phyloP scores from a whole-genome alignment of 331 rosid genomes.

The Erythrophleum ivorense region DNA sequence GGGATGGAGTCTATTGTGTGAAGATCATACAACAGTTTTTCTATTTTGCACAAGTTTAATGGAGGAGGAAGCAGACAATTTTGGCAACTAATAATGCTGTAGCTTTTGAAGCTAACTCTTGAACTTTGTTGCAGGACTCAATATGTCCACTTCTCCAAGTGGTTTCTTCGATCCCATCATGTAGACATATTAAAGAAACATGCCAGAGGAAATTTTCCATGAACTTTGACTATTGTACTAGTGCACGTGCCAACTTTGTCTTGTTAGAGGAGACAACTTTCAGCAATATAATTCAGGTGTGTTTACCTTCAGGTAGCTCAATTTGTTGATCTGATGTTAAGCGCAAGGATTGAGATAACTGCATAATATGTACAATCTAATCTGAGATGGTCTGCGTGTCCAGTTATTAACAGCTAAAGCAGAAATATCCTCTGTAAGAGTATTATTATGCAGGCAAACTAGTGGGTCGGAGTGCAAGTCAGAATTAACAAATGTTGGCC shows the following conservation, averaged over 20 bases:
- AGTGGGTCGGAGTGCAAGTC: conserved; percentile 12
- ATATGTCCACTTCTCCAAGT: conserved; percentile 85
- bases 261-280: conserved; percentile 73
- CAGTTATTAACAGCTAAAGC: conserved; percentile 22
- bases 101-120: conserved; percentile 73
- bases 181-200: conserved; percentile 78
- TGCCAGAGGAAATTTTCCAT: conserved; percentile 75
- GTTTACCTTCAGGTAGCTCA: conserved; percentile 43
- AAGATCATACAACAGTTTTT: conserved; percentile 87
- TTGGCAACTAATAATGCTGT: conserved; percentile 67
- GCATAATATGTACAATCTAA: conserved; percentile 18
- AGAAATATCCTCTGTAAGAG: conserved; percentile 3
- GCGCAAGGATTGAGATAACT: conserved; percentile 28
- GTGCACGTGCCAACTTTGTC: conserved; percentile 75
- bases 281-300: conserved; percentile 75
- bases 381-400: conserved; percentile 19
- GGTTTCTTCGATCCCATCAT: conserved; percentile 77
- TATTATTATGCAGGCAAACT: neutral
- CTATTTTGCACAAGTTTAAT: conserved; percentile 84
- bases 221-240: conserved; percentile 95
- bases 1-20: conserved; percentile 96
- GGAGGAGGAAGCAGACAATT: conserved; percentile 91
- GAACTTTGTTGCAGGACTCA: conserved; percentile 95
- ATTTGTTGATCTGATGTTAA: conserved; percentile 39
- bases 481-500: conserved; percentile 5